A percentile compares a stretch with the other conserved stretches of the same genome.
Evolutionary conservation across 805 yeast species (phyloP).

Genomic region (Saturnispora gosingensis): DNA sequence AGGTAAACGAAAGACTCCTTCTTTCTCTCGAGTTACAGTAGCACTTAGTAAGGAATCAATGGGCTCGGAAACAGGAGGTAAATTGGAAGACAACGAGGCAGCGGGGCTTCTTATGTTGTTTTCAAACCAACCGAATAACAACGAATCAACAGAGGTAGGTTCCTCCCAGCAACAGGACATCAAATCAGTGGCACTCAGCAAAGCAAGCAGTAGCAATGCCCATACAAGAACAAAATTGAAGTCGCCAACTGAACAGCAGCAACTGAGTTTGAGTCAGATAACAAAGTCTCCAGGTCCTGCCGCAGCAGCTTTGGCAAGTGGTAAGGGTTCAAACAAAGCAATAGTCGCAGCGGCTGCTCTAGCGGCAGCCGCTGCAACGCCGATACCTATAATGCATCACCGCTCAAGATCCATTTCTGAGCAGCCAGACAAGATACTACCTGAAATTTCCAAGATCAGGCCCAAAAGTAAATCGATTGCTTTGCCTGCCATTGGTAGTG

Average conservation of each 20-base stretch:
- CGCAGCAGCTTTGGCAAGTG: conserved; percentile 29
- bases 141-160: neutral
- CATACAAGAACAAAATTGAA: neutral
- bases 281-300: conserved; percentile 32
- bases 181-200: neutral
- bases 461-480: neutral
- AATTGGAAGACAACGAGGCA: conserved; percentile 29
- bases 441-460: neutral
- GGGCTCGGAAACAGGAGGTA: conserved; percentile 3
- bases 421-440: neutral
- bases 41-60: neutral
- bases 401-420: neutral
- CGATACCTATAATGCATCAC: conserved; percentile 40
- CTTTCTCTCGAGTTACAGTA: neutral
- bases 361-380: conserved; percentile 74
- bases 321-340: conserved; percentile 36
- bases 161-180: neutral
- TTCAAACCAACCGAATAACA: conserved; percentile 24
- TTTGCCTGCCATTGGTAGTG: neutral
- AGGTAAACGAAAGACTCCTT: neutral
- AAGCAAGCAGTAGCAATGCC: neutral
- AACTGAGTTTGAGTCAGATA: conserved; percentile 10
- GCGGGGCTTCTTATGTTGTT: conserved; percentile 32
- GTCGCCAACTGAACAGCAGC: neutral
- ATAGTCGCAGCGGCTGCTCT: conserved; percentile 76